Conservation (phyloP, 345 rosid species). For the Camelina neglecta region DNA sequence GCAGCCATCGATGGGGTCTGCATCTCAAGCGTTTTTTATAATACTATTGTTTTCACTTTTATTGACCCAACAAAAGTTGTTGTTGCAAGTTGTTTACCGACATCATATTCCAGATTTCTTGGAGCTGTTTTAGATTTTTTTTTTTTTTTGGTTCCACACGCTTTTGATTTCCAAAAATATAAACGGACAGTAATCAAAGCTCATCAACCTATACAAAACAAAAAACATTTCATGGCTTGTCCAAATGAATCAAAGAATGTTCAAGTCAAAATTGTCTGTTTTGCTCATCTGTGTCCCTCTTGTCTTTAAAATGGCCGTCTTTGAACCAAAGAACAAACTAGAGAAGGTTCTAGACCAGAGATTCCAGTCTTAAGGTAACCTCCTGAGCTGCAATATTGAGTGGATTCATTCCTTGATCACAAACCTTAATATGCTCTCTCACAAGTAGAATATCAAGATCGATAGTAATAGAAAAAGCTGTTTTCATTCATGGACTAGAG, state of each 20-base stretch:
- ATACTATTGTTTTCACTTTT: constrained; percentile 19
- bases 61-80: constrained; percentile 22
- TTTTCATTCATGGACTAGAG: constrained; percentile 2
- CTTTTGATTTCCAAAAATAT: constrained; percentile 26
- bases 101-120: constrained; percentile 28
- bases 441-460: background rate
- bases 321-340: background rate
- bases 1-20: constrained; percentile 50
- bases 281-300: background rate
- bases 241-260: background rate
- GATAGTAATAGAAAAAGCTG: background rate
- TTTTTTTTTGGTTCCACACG: constrained; percentile 29
- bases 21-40: constrained; percentile 47
- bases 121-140: constrained; percentile 33
- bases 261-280: background rate
- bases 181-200: constrained; percentile 18
- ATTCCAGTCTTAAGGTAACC: background rate
- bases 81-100: constrained; percentile 34
- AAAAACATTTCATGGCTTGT: background rate
- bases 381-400: background rate
- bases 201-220: background rate
- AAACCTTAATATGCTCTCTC: constrained; percentile 23
- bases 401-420: background rate
- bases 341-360: background rate
- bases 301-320: background rate